Evolutionary conservation across 2,329 filamentous ascomycete genomes (phyloP).

Genomic region (Scedosporium minutisporum): DNA sequence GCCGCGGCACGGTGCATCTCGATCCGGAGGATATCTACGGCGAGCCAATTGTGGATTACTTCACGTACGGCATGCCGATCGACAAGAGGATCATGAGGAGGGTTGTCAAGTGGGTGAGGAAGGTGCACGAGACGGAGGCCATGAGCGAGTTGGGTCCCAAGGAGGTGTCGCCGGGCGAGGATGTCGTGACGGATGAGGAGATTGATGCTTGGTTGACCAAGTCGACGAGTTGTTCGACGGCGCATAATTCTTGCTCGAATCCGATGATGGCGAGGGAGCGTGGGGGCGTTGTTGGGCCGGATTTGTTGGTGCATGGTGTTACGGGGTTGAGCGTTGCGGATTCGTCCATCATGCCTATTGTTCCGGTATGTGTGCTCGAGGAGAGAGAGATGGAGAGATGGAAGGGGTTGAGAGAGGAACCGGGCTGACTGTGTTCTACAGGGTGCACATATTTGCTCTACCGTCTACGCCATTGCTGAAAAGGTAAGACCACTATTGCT

Average conservation of each 20-base stretch:
- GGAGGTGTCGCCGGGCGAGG: constrained; percentile 26
- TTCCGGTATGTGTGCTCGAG: constrained; percentile 8
- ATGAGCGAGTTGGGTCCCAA: constrained; percentile 17
- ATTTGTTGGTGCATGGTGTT: constrained; percentile 12
- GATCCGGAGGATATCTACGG: constrained; percentile 41
- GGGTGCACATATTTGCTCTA: constrained; percentile 10
- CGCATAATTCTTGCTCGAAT: constrained; percentile 11
- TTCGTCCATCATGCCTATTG: constrained; percentile 11
- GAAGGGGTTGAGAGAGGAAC: background rate
- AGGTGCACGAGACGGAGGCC: constrained; percentile 14
- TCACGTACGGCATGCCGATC: constrained; percentile 32
- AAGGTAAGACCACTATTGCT: constrained; percentile 7
- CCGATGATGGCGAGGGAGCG: constrained; percentile 12
- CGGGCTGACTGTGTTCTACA: background rate
- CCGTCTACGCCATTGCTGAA: constrained; percentile 11
- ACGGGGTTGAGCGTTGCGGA: constrained; percentile 13
- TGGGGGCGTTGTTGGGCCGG: constrained; percentile 10
- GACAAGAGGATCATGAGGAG: constrained; percentile 36
- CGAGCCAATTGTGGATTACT: constrained; percentile 38
- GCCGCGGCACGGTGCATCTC: constrained; percentile 36
- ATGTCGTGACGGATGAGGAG: constrained; percentile 24
- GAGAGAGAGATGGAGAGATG: background rate
- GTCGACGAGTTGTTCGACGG: constrained; percentile 8
- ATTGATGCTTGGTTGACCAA: constrained; percentile 34
- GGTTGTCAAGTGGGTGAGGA: constrained; percentile 31